These are phyloP conservation scores for Neospermospora avenae DNA, from an alignment of 2,329 filamentous ascomycete genomes.

Conservation along the genomic window DNA sequence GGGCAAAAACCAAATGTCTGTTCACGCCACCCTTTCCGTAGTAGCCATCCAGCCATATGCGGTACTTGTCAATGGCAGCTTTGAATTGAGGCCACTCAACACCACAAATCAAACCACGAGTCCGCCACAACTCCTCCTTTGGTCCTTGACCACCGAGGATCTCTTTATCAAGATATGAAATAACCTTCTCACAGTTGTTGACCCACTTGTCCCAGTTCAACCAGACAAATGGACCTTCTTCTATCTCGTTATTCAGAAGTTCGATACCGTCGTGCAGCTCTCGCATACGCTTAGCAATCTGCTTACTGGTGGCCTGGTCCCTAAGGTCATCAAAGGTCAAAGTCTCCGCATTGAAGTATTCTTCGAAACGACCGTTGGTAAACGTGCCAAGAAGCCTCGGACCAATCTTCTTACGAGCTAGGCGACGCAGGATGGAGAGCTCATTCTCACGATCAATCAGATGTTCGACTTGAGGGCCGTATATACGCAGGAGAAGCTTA, in stretches of 20 bases:
- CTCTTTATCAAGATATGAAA: slow-evolving; percentile 53
- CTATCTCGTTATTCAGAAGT: slow-evolving; percentile 71
- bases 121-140: slow-evolving; percentile 55
- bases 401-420: slow-evolving; percentile 90
- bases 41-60: slow-evolving; percentile 65
- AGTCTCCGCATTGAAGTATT: slow-evolving; percentile 83
- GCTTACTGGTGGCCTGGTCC: slow-evolving; percentile 76
- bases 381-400: slow-evolving; percentile 90
- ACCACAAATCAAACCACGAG: slow-evolving; percentile 75
- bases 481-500: slow-evolving; percentile 86
- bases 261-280: slow-evolving; percentile 95
- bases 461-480: slow-evolving; percentile 92
- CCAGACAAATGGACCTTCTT: slow-evolving; percentile 79
- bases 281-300: slow-evolving; percentile 96
- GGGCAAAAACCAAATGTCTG: slow-evolving; percentile 83
- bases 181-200: slow-evolving; percentile 53
- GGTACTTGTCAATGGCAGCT: slow-evolving; percentile 71
- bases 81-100: slow-evolving; percentile 79
- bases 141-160: slow-evolving; percentile 42
- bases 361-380: slow-evolving; percentile 90
- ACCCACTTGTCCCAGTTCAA: slow-evolving; percentile 80
- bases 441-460: slow-evolving; percentile 93
- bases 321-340: slow-evolving; percentile 75
- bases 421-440: slow-evolving; percentile 76
- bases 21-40: slow-evolving; percentile 68